Evolutionary conservation across 1,139 yeast genomes (phyloP), one percentile per base, ranked within the genome.

Genomic region (Yamadazyma sp.): DNA sequence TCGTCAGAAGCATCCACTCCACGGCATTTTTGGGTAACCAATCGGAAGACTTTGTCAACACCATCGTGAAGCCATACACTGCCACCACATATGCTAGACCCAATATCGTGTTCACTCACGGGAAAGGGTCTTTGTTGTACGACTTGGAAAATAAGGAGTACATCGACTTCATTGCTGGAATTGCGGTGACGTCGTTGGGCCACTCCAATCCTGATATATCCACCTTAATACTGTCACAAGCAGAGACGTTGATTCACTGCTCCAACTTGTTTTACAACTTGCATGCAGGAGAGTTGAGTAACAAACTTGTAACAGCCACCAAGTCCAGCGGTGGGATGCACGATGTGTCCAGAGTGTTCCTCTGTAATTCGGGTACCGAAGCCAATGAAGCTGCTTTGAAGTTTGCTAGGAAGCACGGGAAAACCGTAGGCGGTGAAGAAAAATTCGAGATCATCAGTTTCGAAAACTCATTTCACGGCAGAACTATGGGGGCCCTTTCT

Each of bases 341-440:
- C 38, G 75, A 81, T 51, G 96, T 96, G 2, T 70, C 86, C 24
- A 72, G 83, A 44, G 96, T 89, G n/a, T 92, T 92, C 54, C 67
- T 92, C 44, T 83, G 94, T 57, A 92, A 91, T 58, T 85, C 96
- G 0, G 98, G 98, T 36, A 83, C 98, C 7, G 98, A 92, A 63
- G 98, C 98, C 41, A 92, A 91, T 56, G 98, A 92, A 61, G 98
- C 98, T 1, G 98, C 98, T 0, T 66, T 92, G 53, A 92, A 92
- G 61, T 92, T 92, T 68, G 97, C 97, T 14, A 79, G 97, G 58
- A 91, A 88, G 59, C 76, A 79, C 55, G 96, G 95, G 41, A 81
- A 81, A 49, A 50, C 68, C 4, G 61, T 73, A 31, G 61, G 64
- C 42, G 61, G 64, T 41, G 73, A 69, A 11, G 75, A 73, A 32